These are phyloP conservation scores for Amylostereum chailletii DNA, from an alignment of 1,284 basidiomycete species.

Conservation along the genomic window DNA sequence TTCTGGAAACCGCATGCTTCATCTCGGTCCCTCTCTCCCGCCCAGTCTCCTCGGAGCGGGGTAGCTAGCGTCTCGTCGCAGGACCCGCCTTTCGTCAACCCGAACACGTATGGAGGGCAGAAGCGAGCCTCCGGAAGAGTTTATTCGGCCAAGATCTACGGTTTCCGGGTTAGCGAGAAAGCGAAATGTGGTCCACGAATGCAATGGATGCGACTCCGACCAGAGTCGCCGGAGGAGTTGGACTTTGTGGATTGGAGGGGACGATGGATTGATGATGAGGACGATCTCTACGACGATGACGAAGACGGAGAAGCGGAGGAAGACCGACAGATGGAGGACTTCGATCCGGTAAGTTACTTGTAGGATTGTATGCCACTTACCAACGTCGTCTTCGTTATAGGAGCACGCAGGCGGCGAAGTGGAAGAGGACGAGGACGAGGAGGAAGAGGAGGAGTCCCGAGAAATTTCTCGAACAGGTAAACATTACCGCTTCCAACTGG, in stretches of 20 bases:
- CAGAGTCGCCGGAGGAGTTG: slow-evolving; percentile 71
- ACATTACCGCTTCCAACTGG: neutral
- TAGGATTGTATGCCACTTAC: slow-evolving; percentile 3
- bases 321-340: slow-evolving; percentile 75
- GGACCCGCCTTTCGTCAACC: slow-evolving; percentile 60
- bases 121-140: slow-evolving; percentile 80
- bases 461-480: slow-evolving; percentile 6
- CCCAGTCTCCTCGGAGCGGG: slow-evolving; percentile 26
- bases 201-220: slow-evolving; percentile 89
- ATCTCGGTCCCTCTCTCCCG: slow-evolving; percentile 43
- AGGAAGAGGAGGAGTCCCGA: slow-evolving; percentile 36
- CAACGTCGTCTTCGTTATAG: slow-evolving; percentile 20
- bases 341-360: slow-evolving; percentile 55
- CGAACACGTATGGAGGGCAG: slow-evolving; percentile 82
- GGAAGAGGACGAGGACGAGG: slow-evolving; percentile 52
- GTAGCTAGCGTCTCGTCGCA: slow-evolving; percentile 34
- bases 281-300: slow-evolving; percentile 47
- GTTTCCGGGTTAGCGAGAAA: slow-evolving; percentile 77
- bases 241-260: slow-evolving; percentile 84
- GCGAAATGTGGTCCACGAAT: slow-evolving; percentile 91
- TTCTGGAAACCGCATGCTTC: slow-evolving; percentile 65
- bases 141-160: slow-evolving; percentile 92
- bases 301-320: slow-evolving; percentile 50
- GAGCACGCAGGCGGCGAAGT: slow-evolving; percentile 54
- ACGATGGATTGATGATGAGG: slow-evolving; percentile 76